phyloP scores from a whole-genome alignment of 2,329 filamentous ascomycete species.

The Orbilia oligospora region DNA sequence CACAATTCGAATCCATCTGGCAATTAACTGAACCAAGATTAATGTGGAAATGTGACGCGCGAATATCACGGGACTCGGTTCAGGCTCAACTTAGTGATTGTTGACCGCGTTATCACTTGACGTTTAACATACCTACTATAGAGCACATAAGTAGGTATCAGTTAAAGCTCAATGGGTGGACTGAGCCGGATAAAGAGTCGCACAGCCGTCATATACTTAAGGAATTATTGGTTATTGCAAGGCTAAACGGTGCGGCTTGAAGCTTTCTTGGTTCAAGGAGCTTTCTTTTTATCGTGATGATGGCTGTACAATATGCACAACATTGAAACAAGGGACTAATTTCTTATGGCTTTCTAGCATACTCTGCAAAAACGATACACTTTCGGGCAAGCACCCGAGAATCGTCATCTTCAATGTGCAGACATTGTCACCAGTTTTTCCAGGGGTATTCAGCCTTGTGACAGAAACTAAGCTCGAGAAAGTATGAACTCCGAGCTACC shows the following conservation, averaged over 20 bases:
- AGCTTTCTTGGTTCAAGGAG: background rate
- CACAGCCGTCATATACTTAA: background rate
- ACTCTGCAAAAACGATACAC: background rate
- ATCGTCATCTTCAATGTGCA: background rate
- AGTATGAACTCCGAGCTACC: conserved; percentile 2
- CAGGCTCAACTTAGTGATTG: background rate
- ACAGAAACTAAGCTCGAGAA: background rate
- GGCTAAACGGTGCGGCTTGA: background rate
- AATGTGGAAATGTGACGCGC: background rate
- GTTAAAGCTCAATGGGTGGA: background rate
- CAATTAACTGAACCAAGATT: too few relatives aligned
- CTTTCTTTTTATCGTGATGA: background rate
- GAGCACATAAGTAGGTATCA: background rate
- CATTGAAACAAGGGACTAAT: conserved; percentile 14
- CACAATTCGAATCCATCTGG: too few relatives aligned
- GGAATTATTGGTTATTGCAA: background rate
- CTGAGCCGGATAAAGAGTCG: background rate
- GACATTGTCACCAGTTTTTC: background rate
- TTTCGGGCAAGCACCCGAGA: background rate
- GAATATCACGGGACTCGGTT: background rate
- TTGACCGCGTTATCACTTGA: background rate
- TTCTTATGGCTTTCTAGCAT: background rate
- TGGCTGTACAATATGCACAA: conserved; percentile 11
- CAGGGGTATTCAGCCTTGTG: conserved; percentile 23
- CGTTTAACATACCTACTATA: background rate